Evolutionary conservation across 208 protist species (phyloP), one percentile per base, ranked within the genome.

Genomic region (Trypanosoma lewisi): DNA sequence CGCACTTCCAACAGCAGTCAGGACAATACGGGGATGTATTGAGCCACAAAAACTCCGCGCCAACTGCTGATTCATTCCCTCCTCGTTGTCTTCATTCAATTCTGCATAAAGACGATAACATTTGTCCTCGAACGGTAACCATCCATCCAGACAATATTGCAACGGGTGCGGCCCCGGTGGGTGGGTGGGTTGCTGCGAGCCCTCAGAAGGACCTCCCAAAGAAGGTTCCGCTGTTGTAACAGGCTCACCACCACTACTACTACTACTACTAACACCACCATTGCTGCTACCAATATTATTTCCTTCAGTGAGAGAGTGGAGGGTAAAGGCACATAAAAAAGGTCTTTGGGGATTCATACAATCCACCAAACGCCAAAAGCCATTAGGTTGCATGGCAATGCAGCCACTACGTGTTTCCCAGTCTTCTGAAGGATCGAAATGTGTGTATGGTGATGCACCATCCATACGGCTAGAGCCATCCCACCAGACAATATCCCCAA

Each of bases 41-140:
- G 63, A 57, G 4, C 19, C 50, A 67, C 83, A 90, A 53, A 65
- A 63, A 4, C 34, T 65, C 19, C 65, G 47, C 9, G 80, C 83
- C 37, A 12, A 21, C 2, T 61, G 63, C 21, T 78, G 70, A 21
- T 70, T 58, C 25, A 64, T 70, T 2, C 83, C 83, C 16, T 69
- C 60, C 9, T 75, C 77, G 0, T 60, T 73, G 25, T 53, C 70
- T 28, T 82, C 73, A 45, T 47, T 70, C 0, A 55, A 58, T 2
- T 69, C 47, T 1, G 74, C 60, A 57, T 80, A 73, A 30, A 85
- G 63, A 4, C 60, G 62, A 57, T 90, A 90, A 69, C 83, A 90
- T 47, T 75, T 75, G 33, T 57, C 72, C 0, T 42, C 28, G 8
- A 80, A 51, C 25, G 83, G 21, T 12, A 55, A 70, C 83, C 79